These are phyloP conservation scores for Pisolithus sp. DNA, from an alignment of 768 basidiomycete species.

Conservation along the genomic window DNA sequence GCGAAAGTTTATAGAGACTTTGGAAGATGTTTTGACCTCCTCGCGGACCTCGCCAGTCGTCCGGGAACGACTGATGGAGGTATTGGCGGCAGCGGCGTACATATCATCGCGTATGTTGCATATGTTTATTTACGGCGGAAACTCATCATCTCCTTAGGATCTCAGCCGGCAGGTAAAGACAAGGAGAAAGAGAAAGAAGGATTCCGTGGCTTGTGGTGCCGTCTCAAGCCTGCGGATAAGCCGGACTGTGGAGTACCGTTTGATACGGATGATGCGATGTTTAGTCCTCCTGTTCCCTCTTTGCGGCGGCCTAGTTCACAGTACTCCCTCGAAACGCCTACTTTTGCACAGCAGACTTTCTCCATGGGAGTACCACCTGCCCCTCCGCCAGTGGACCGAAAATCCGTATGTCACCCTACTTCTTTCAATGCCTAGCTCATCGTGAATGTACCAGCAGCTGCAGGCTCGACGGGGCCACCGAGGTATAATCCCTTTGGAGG, in stretches of 20 bases:
- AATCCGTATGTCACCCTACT: constrained; percentile 12
- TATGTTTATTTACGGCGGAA: background rate
- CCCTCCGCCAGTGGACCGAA: constrained; percentile 22
- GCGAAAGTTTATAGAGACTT: constrained; percentile 71
- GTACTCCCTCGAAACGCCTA: constrained; percentile 29
- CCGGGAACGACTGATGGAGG: constrained; percentile 70
- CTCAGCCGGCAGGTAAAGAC: constrained; percentile 18
- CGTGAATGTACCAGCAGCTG: background rate
- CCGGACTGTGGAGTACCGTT: constrained; percentile 82
- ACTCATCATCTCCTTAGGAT: constrained; percentile 11
- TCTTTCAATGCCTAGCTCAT: background rate
- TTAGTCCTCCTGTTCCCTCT: constrained; percentile 52
- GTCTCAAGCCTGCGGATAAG: constrained; percentile 72
- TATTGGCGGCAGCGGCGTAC: constrained; percentile 77
- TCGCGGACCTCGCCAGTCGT: constrained; percentile 72
- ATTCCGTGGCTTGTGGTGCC: constrained; percentile 72
- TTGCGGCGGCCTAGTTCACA: constrained; percentile 25
- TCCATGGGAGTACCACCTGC: constrained; percentile 18
- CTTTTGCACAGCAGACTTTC: constrained; percentile 34
- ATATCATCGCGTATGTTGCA: constrained; percentile 15
- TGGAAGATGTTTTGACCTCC: constrained; percentile 66
- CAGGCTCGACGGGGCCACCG: constrained; percentile 22
- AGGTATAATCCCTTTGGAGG: constrained; percentile 63
- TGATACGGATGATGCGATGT: constrained; percentile 74
- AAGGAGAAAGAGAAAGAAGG: constrained; percentile 39